Base-by-base conservation (phyloP, 2,329 filamentous ascomycete species). In the Clarireedia hainanense region DNA sequence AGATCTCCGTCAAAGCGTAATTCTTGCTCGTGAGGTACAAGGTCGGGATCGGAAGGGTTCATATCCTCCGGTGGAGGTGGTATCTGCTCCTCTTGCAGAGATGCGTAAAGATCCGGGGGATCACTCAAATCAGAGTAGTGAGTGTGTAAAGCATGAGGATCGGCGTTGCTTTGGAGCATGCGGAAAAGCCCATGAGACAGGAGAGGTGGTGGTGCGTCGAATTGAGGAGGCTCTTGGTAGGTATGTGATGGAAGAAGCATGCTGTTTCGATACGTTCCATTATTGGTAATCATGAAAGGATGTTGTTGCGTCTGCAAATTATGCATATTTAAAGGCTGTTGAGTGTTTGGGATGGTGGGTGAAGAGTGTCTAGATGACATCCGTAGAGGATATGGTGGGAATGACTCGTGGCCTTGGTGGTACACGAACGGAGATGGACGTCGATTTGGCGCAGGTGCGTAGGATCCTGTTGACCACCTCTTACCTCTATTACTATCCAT, bases 41-140 rank as follows among this genome's bases (percentile, higher is more conserved):
- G 74, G 58, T 90, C 86, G 1, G 86, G 85, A 64, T 92, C 86
- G 2, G 80, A 78, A 2, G 88, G 86, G 67, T 89, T 86, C 86
- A 91, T 89, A 69, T 92, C 88, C 65, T 89, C 85, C 0, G 86
- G 84, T 0, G 88, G 87, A 6, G 88, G 88, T 6, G 85, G 80
- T 1, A 84, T 77, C 59, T 88, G 86, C 67, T 89, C 84, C 65
- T 91, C 86, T 55, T 84, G 80, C 2, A 92, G 76, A 4, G 86
- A 86, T 0, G 85, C 85, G 63, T 89, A 90, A 57, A 92, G 73
- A 69, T 92, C 86, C 9, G 88, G 88, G 7, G 88, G 88, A 60
- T 89, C 86, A 7, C 85, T 86, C 49, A 88, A 75, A 63, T 89
- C 85, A 3, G 85, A 78, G 68, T 88, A 90, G 70, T 89, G 86